Evolutionary conservation across 352 stramenopile species (phyloP).

Genomic region (Phytopythium litorale): DNA sequence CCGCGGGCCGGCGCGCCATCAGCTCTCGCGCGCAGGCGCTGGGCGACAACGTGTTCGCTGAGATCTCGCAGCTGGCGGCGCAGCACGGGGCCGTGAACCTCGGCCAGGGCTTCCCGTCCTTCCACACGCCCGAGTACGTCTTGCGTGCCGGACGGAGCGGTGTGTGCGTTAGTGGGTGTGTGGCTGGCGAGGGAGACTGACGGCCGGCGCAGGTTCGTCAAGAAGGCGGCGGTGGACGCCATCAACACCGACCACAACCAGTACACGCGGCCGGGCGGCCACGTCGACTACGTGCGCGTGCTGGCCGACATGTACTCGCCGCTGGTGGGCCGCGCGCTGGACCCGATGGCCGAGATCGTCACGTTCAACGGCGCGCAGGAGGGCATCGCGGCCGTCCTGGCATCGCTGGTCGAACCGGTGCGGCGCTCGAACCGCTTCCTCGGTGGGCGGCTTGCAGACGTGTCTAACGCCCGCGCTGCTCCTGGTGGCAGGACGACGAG

Average conservation of each 20-base stretch:
- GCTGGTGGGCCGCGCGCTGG: conserved; percentile 54
- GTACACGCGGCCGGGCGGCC: conserved; percentile 86
- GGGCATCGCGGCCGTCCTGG: conserved; percentile 79
- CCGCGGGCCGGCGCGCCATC: conserved; percentile 27
- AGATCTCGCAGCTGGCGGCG: conserved; percentile 83
- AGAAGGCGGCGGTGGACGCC: conserved; percentile 81
- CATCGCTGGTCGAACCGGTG: conserved; percentile 68
- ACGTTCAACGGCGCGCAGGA: conserved; percentile 88
- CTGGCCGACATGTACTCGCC: conserved; percentile 80
- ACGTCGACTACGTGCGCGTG: conserved; percentile 72
- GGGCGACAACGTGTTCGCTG: conserved; percentile 80
- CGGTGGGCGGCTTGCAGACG: not conserved
- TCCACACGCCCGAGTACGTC: conserved; percentile 75
- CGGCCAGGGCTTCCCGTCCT: conserved; percentile 96
- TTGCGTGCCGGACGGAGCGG: not conserved
- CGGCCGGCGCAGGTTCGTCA: conserved; percentile 62
- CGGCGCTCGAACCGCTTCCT: not conserved
- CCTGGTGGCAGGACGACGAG: conserved; percentile 53
- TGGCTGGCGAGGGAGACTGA: not conserved
- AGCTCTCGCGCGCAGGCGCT: conserved; percentile 60
- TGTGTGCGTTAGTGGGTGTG: too few species aligned
- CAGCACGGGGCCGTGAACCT: conserved; percentile 91
- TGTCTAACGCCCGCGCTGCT: not conserved
- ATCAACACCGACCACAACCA: conserved; percentile 83
- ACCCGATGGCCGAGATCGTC: conserved; percentile 80